Conservation (phyloP, 2,329 filamentous ascomycete genomes). For the Scedosporium aurantiacum region DNA sequence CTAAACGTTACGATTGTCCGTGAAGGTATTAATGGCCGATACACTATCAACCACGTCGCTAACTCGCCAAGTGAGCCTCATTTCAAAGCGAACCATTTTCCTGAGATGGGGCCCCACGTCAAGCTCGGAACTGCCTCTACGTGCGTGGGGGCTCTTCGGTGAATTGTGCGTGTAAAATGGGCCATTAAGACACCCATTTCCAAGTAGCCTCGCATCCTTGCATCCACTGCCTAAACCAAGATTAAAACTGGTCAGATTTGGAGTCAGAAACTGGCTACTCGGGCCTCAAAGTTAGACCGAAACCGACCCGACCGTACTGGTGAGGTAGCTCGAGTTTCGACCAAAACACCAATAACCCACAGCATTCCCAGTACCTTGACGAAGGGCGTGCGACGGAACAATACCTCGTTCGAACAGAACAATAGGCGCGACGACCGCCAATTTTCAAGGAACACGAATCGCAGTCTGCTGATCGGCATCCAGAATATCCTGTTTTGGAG, state of each 20-base stretch:
- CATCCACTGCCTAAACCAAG: neutral
- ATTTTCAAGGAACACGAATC: neutral
- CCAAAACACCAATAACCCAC: neutral
- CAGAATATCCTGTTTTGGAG: neutral
- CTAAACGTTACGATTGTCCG: too few relatives aligned
- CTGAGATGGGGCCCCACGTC: too few relatives aligned
- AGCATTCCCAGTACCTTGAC: neutral
- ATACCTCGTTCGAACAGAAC: neutral
- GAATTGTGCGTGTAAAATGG: neutral
- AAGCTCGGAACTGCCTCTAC: neutral
- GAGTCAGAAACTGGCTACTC: neutral
- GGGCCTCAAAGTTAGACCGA: neutral
- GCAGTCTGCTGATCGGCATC: neutral
- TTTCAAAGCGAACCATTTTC: too few relatives aligned
- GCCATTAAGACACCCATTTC: neutral
- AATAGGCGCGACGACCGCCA: neutral
- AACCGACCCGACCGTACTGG: neutral
- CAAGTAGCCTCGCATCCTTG: neutral
- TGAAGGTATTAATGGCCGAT: too few relatives aligned
- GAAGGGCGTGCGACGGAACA: neutral
- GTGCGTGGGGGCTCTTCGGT: neutral
- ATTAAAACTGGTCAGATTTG: neutral
- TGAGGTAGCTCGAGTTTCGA: neutral
- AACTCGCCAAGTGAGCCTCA: too few relatives aligned
- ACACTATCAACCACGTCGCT: too few relatives aligned